These are phyloP conservation scores for Chenopodium suecicum DNA, from an alignment of 148 eudicot species.

Conservation along the genomic window DNA sequence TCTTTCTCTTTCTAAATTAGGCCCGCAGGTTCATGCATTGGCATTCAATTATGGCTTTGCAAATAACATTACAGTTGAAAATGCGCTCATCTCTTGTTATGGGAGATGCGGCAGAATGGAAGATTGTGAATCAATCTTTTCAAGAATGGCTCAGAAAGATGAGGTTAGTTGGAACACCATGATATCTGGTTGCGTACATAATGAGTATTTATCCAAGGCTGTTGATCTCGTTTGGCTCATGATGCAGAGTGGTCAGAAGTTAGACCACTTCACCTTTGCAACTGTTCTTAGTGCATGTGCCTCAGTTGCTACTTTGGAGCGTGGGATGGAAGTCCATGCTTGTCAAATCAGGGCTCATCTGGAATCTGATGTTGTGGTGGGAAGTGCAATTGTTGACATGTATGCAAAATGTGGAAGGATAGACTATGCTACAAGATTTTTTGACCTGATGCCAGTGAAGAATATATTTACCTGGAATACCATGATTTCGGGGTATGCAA, in stretches of 20 bases:
- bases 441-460: slow-evolving; percentile 55
- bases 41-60: slow-evolving; percentile 43
- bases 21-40: slow-evolving; percentile 60
- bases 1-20: slow-evolving; percentile 44
- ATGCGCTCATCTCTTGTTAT: slow-evolving; percentile 70
- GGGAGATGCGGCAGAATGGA: slow-evolving; percentile 68
- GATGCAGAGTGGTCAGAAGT: slow-evolving; percentile 59
- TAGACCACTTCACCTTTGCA: slow-evolving; percentile 69
- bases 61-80: slow-evolving; percentile 46
- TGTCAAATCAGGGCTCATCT: slow-evolving; percentile 69
- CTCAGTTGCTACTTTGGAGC: slow-evolving; percentile 75
- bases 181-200: slow-evolving; percentile 81
- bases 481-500: slow-evolving; percentile 72
- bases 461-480: slow-evolving; percentile 85
- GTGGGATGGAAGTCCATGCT: slow-evolving; percentile 87
- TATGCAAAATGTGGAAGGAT: slow-evolving; percentile 84
- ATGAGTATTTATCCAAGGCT: slow-evolving; percentile 58
- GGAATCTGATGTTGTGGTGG: slow-evolving; percentile 72
- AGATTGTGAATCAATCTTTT: slow-evolving; percentile 58
- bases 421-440: slow-evolving; percentile 69
- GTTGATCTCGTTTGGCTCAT: slow-evolving; percentile 66
- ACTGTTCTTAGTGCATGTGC: slow-evolving; percentile 89
- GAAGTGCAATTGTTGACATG: slow-evolving; percentile 90
- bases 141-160: slow-evolving; percentile 58
- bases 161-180: slow-evolving; percentile 76